Evolutionary conservation across 768 basidiomycete genomes (phyloP), one percentile per base, ranked within the genome.

Genomic region (Kwoniella sp.): DNA sequence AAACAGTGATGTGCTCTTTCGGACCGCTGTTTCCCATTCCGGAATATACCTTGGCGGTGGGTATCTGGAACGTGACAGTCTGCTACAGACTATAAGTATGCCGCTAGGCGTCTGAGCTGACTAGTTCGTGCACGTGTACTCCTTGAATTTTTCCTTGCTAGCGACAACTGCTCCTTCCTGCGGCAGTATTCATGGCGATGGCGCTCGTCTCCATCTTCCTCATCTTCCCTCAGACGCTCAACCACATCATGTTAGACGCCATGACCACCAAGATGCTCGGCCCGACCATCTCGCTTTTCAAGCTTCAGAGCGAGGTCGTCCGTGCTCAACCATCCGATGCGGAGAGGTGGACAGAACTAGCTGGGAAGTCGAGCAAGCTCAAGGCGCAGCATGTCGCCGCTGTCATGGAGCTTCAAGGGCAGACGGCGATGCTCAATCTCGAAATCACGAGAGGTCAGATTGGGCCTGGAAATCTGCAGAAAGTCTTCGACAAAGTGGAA

Each of bases 151-250:
- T 3, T 45, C 41, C 17, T 45, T 34, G 5, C 13, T 34, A 76
- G 75, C 51, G 65, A 61, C 65, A 63, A 29, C 70, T 85, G 41
- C 74, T 85, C 31, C 83, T 84, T 15, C 85, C 86, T 0, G 80
- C 84, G 1, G 77, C 81, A 2, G 82, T 76, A 59, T 87, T 84
- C 78, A 75, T 84, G 50, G 86, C 81, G n/a, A 85, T 86, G 55
- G 85, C 82, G 0, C 29, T 85, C n/a, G 79, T 83, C 4, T 72
- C 82, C 2, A 83, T 84, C 11, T 58, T 84, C 8, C 71, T 86
- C 58, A 77, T 86, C 56, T 87, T 87, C 74, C 87, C 87, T 7
- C 83, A 85, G 68, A 83, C 85, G 0, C 77, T 86, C 57, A 83
- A 84, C 62, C 84, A 85, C 30, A 68, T 75, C 38, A 23, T 65